A percentile compares a stretch with the other conserved stretches of the same genome.
Conservation (phyloP, 106 monocot genomes). For the Dactylorhiza incarnata region DNA sequence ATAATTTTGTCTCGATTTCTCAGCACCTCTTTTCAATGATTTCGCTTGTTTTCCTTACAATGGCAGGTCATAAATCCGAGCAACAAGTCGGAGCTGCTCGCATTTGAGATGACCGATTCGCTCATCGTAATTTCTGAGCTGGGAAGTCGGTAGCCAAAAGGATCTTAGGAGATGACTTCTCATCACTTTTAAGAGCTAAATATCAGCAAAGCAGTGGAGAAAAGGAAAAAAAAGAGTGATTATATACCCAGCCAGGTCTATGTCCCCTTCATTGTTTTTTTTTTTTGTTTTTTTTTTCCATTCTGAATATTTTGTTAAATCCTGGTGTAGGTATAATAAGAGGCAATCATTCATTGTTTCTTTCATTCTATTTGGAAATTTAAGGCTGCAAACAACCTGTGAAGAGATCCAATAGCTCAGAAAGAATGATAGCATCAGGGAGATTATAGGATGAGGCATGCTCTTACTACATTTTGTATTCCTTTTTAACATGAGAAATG, state of each 20-base stretch:
- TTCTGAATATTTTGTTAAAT: not conserved
- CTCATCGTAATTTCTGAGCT: conserved; percentile 86
- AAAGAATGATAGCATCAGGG: too few species aligned
- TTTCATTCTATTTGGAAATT: too few species aligned
- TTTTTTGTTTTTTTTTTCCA: not conserved
- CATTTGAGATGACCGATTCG: conserved; percentile 60
- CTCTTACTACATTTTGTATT: too few species aligned
- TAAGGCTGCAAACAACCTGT: too few species aligned
- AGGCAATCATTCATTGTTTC: too few species aligned
- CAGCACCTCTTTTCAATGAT: not conserved
- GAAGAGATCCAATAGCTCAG: too few species aligned
- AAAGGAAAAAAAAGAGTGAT: too few species aligned
- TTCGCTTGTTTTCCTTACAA: not conserved
- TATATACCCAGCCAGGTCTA: not conserved
- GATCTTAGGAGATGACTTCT: not conserved
- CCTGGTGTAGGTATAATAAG: not conserved
- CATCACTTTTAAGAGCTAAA: not conserved
- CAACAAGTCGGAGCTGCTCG: conserved; percentile 53
- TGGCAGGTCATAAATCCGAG: conserved; percentile 80
- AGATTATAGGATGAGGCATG: too few species aligned
- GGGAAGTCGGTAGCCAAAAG: conserved; percentile 35
- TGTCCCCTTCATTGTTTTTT: not conserved
- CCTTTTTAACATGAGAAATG: too few species aligned
- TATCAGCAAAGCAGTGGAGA: not conserved
- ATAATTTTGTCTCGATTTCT: too few species aligned